Evolutionary conservation across 441 rosid genomes (phyloP), one percentile per base, ranked within the genome.

Genomic region (Pelargonium fulgidum): DNA sequence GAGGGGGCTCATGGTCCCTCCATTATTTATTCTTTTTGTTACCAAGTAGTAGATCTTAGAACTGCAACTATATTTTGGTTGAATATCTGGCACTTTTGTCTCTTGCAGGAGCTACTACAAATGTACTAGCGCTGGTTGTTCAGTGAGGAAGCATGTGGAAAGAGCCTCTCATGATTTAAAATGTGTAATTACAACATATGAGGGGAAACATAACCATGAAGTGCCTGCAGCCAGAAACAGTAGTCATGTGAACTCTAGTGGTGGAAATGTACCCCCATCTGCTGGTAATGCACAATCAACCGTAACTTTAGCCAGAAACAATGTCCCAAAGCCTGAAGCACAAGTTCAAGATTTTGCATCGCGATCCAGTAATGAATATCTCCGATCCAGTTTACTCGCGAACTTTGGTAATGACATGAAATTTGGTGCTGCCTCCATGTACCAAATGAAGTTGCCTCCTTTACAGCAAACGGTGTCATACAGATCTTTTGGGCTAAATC

Each of bases 181-280:
- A 71, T 84, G 59, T 70, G 87, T 85, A 13, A 77, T 87, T 20
- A 84, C 85, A 7, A 83, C 90, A 14, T 87, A 87, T 0, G 92
- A 85, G 64, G 89, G 88, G 56, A 87, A 87, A 64, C 92, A 87
- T 77, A 84, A 85, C 73, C 90, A 87, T 71, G 90, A 83, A 72
- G 84, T 85, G 50, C 92, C 92, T 10, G 90, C 88, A 52, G 84
- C 92, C 54, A 80, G 84, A 79, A 85, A 74, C 80, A 81, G 81
- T 81, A 77, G 65, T 47, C 78, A 78, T 33, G 72, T 64, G 14
- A 75, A 70, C 78, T 65, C 84, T 14, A 69, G 70, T 2, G 62
- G 75, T 24, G 67, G 65, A 61, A 70, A 63, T 70, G 44, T 80
- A 63, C 44, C 81, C 29, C 33, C 3, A 26, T 26, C 33, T 26